Base-by-base conservation (phyloP, 805 yeast genomes). In the Starmerella cellae region DNA sequence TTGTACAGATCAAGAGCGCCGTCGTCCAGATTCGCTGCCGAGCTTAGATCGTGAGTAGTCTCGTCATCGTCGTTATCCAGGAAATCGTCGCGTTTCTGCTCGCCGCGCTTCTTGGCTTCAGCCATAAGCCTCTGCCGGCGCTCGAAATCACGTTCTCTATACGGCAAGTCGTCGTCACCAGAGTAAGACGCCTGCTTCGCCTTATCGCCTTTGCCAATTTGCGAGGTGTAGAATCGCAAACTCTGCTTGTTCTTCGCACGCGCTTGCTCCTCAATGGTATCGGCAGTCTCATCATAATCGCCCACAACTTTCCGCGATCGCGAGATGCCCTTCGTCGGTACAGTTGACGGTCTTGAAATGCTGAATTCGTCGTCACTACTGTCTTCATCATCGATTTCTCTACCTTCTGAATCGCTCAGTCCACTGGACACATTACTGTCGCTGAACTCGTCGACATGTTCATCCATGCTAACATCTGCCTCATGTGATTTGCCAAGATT, bases 191-290 rank as follows among this genome's bases (percentile, higher is more conserved):
- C 49, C 5, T 37, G 40, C 35, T 35, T 35, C 19, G 39, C 22
- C 5, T 33, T 24, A 5, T 47, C 39, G 40, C 78, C 79, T 64
- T 87, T 94, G 60, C 85, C 95, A 61, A 91, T 87, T 63, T 88
- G 87, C 45, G 97, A 82, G 1, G 98, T 91, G 70, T 91, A 91
- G 75, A 91, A 91, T 47, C 97, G 77, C 55, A 91, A 73, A 2
- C 94, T 73, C 45, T 71, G 74, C 65, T 87, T 88, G 45, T 85
- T 97, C 56, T 83, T 94, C 35, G 72, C 53, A 1, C 58, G 49
- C 3, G 55, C 56, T 33, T 53, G 56, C 44, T 52, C 70, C 61
- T 91, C 97, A 37, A 84, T 77, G 22, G 76, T 91, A 39, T 82
- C 93, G 35, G 82, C 75, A 23, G 60, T 67, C 55, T 84, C 94